phyloP scores from a whole-genome alignment of 192 early-diverging fungal genomes.

The Podochytrium sp. region DNA sequence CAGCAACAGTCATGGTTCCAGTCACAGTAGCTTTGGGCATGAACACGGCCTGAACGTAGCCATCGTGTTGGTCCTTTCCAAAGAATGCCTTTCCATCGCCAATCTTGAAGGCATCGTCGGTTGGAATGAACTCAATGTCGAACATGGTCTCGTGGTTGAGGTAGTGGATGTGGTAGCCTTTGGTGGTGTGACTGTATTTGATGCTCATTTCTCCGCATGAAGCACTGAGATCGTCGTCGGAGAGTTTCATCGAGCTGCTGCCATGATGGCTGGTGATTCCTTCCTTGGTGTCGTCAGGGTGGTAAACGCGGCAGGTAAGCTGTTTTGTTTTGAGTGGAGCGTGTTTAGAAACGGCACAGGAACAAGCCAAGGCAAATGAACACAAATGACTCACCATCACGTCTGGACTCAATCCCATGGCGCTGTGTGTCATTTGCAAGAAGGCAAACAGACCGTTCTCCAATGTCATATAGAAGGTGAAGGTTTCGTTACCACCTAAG shows the following conservation, averaged over 20 bases:
- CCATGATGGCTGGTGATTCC: conserved; percentile 70
- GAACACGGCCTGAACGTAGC: conserved; percentile 78
- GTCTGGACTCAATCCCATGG: conserved; percentile 48
- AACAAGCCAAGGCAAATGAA: background rate
- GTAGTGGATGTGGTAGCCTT: conserved; percentile 51
- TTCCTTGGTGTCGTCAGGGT: conserved; percentile 59
- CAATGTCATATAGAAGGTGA: conserved; percentile 81
- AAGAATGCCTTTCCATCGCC: conserved; percentile 80
- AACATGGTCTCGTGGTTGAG: conserved; percentile 57
- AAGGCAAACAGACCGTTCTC: conserved; percentile 75
- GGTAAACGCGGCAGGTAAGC: conserved; percentile 68
- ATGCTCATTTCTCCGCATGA: conserved; percentile 78
- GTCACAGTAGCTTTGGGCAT: conserved; percentile 76
- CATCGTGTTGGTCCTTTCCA: conserved; percentile 46
- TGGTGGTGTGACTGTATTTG: conserved; percentile 47
- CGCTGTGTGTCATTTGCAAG: conserved; percentile 86
- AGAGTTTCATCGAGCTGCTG: conserved; percentile 70
- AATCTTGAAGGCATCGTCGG: conserved; percentile 76
- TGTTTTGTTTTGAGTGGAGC: conserved; percentile 22
- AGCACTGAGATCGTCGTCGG: conserved; percentile 70
- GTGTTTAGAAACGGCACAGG: background rate
- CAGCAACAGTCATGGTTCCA: conserved; percentile 73
- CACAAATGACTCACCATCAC: background rate
- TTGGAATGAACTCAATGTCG: conserved; percentile 62
- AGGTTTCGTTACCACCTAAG: conserved; percentile 77